Evolutionary conservation across 1,284 basidiomycete genomes (phyloP), one percentile per base, ranked within the genome.

Genomic region (Entoloma clypeatum): DNA sequence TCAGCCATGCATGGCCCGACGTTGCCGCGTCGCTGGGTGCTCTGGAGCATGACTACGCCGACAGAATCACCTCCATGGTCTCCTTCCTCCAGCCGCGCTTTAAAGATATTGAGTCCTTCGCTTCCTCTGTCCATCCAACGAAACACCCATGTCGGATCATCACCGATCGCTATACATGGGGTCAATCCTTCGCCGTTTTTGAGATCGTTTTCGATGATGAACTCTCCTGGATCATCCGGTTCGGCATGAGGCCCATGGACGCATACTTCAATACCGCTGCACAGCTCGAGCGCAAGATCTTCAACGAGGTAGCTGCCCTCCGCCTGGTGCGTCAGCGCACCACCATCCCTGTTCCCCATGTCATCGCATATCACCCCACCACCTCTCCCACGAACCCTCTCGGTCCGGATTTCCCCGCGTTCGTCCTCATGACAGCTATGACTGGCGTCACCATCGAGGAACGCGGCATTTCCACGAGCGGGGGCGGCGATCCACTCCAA

Each of bases 261-360:
- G 61, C 55, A 14, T 64, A 63, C 43, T 67, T 64, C 54, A 64
- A 65, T 48, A 67, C 64, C 18, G 52, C 63, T 21, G 62, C 59
- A 22, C 64, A 67, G 47, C 59, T 67, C 7, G 62, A 64, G 43
- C 61, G 64, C 19, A 67, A 67, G 51, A 67, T 67, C 27, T 49
- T 63, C 22, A 67, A 67, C 47, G 64, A 67, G 52, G 63, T 61
- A 6, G 64, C 63, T 18, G 60, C 64, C 1, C 57, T 67, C 35
- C 62, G 55, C 41, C 56, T 67, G 28, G 64, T 67, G 27, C 58
- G 58, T 23, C 51, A 60, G 41, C 58, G 62, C 6, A 67, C 63
- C 14, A 58, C 60, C 2, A 65, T 67, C 37, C 64, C 64, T 18
- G 59, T 67, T 14, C 64, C 64, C 23, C 52, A 55, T 43, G 56